phyloP scores from a whole-genome alignment of 2,329 filamentous ascomycete genomes.

The Talaromyces marneffei region DNA sequence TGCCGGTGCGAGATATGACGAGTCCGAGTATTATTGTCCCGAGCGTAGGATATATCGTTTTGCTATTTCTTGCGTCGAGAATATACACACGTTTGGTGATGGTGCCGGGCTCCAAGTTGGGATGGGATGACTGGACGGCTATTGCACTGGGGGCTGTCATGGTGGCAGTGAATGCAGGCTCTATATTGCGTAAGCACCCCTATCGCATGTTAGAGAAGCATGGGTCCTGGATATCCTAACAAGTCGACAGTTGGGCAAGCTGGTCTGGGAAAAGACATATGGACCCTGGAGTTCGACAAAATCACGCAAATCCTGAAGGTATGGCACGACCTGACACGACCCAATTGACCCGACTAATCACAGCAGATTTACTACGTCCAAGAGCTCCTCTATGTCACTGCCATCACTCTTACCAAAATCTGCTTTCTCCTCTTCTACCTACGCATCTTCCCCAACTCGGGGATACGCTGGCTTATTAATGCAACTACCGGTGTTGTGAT shows the following conservation, averaged over 20 bases:
- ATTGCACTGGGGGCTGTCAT: not conserved
- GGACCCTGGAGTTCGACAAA: not conserved
- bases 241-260: not conserved
- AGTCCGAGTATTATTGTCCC: not conserved
- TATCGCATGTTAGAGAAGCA: not conserved
- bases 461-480: constrained; percentile 14
- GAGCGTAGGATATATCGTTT: not conserved
- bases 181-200: not conserved
- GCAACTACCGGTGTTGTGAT: constrained; percentile 10
- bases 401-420: not conserved
- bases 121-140: constrained; percentile 6
- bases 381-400: constrained; percentile 9
- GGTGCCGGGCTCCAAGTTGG: not conserved
- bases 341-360: not conserved
- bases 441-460: constrained; percentile 14
- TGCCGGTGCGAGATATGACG: not conserved
- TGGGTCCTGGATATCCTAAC: not conserved
- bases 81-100: not conserved
- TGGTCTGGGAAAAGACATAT: constrained; percentile 7
- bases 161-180: constrained; percentile 1
- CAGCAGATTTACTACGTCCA: constrained; percentile 3
- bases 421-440: constrained; percentile 15
- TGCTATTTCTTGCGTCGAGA: not conserved
- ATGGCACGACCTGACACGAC: not conserved
- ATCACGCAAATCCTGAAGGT: not conserved